Evolutionary conservation across 2,329 filamentous ascomycete genomes (phyloP).

Genomic region (Endothia cerciana): DNA sequence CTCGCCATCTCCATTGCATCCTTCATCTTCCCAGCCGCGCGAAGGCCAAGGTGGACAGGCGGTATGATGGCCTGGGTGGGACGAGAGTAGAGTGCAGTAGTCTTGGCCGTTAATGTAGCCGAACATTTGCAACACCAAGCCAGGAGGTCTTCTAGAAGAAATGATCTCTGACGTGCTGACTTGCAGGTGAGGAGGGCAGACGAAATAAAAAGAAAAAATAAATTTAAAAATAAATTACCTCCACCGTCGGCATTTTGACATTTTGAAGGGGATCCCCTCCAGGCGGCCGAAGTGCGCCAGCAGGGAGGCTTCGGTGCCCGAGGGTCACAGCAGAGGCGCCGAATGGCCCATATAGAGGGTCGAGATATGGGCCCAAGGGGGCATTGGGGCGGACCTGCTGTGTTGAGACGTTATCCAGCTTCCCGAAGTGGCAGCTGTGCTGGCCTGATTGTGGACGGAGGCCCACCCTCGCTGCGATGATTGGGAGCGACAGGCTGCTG

Average conservation of each 20-base stretch:
- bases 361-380: constrained; percentile 5
- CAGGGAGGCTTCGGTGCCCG: constrained; percentile 16
- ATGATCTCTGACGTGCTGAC: neutral
- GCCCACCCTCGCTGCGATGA: neutral
- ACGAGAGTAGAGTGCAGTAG: neutral
- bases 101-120: neutral
- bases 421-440: constrained; percentile 2
- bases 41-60: neutral
- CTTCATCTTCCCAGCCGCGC: neutral
- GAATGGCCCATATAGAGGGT: constrained; percentile 3
- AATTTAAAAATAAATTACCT: neutral
- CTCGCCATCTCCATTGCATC: neutral
- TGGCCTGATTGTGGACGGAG: neutral
- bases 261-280: neutral
- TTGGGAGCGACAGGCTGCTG: neutral
- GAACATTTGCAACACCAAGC: constrained; percentile 11
- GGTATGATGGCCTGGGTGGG: neutral
- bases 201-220: neutral
- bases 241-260: constrained; percentile 11
- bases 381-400: constrained; percentile 3
- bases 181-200: neutral
- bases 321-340: constrained; percentile 3
- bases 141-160: constrained; percentile 11
- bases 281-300: neutral
- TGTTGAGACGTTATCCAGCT: constrained; percentile 6